Evolutionary conservation across 1,284 basidiomycete species (phyloP).

Genomic region (Phlebopus sp.): DNA sequence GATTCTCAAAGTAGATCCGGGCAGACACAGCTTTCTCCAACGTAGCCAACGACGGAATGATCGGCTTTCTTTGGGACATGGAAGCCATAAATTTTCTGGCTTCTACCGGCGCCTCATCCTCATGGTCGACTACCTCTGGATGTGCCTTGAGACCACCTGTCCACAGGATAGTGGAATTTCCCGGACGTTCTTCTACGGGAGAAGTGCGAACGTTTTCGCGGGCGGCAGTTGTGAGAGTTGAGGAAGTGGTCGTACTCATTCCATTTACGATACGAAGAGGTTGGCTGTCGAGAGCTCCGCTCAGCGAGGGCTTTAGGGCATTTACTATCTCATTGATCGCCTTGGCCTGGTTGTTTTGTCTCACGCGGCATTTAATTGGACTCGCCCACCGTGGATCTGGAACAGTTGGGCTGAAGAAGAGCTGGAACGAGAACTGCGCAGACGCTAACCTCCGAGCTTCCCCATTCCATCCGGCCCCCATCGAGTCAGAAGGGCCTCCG

Average conservation of each 20-base stretch:
- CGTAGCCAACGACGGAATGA: slow-evolving; percentile 84
- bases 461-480: slow-evolving; percentile 92
- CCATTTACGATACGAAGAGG: slow-evolving; percentile 84
- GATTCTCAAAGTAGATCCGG: slow-evolving; percentile 94
- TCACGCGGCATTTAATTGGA: slow-evolving; percentile 84
- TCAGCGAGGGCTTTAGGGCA: slow-evolving; percentile 58
- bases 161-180: slow-evolving; percentile 61
- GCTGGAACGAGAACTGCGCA: slow-evolving; percentile 19
- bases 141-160: slow-evolving; percentile 57
- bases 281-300: slow-evolving; percentile 40
- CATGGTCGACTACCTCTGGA: slow-evolving; percentile 57
- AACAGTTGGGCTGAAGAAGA: slow-evolving; percentile 17
- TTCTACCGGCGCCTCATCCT: slow-evolving; percentile 41
- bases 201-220: slow-evolving; percentile 58
- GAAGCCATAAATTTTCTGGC: slow-evolving; percentile 15
- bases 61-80: slow-evolving; percentile 42
- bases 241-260: slow-evolving; percentile 55
- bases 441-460: slow-evolving; percentile 78
- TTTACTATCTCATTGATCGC: slow-evolving; percentile 82
- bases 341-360: slow-evolving; percentile 70
- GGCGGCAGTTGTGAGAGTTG: slow-evolving; percentile 66
- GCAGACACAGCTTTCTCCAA: slow-evolving; percentile 91
- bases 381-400: slow-evolving; percentile 87
- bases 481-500: slow-evolving; percentile 82
- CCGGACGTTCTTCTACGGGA: slow-evolving; percentile 51